Evolutionary conservation across 345 rosid genomes (phyloP).

Genomic region (Citrus sinensis): DNA sequence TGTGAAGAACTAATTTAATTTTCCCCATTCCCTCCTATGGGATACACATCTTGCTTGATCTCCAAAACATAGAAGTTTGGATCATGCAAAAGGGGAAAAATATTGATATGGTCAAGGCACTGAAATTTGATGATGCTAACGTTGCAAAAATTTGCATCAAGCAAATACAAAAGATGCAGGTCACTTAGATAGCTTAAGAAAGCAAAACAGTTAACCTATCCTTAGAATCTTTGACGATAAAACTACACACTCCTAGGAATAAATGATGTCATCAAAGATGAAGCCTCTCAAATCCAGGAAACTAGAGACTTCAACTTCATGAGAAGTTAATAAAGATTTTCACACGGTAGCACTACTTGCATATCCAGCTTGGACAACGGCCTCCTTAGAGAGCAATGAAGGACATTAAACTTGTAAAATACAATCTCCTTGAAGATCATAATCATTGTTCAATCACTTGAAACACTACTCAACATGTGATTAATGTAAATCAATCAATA

Average conservation of each 20-base stretch:
- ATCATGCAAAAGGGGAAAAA: background rate
- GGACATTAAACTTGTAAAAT: background rate
- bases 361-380: background rate
- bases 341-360: background rate
- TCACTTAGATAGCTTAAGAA: background rate
- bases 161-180: background rate
- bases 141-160: background rate
- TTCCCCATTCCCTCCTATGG: background rate
- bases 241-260: background rate
- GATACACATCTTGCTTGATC: background rate
- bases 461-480: background rate
- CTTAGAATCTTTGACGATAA: background rate
- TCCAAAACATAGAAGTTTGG: background rate
- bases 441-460: background rate
- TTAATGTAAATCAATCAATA: background rate
- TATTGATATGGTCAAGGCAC: background rate
- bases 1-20: background rate
- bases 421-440: background rate
- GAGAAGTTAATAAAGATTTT: background rate
- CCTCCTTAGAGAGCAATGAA: background rate
- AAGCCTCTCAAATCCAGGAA: background rate
- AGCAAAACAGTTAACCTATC: background rate
- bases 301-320: background rate
- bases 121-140: background rate
- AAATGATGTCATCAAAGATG: background rate